Percentiles rank a stretch among this genome's conserved stretches.
Conservation (phyloP, 441 rosid genomes). For the Kokia cookei region DNA sequence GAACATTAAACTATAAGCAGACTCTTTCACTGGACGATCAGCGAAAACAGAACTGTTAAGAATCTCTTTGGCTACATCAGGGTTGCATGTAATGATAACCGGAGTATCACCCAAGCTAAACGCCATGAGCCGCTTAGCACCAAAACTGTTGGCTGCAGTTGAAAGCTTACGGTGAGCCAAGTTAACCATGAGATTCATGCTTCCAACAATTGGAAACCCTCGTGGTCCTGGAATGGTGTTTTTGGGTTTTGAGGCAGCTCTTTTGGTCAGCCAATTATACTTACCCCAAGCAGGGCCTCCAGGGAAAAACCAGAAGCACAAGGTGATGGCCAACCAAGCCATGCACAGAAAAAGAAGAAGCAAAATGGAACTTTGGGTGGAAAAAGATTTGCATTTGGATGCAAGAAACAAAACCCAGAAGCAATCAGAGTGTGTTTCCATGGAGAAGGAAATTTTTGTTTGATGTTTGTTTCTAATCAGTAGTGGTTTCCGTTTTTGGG, state of each 20-base stretch:
- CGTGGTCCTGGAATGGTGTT: constrained; percentile 70
- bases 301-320: constrained; percentile 32
- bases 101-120: constrained; percentile 71
- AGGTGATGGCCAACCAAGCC: constrained; percentile 21
- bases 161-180: constrained; percentile 72
- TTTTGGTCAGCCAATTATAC: constrained; percentile 8
- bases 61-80: constrained; percentile 78
- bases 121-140: constrained; percentile 73
- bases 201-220: constrained; percentile 68
- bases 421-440: constrained; percentile 33
- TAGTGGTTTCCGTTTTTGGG: constrained; percentile 25
- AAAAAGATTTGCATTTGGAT: constrained; percentile 24
- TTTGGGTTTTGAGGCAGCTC: constrained; percentile 8
- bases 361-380: constrained; percentile 18
- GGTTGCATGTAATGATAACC: constrained; percentile 63
- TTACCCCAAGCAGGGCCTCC: constrained; percentile 60
- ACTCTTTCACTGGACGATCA: constrained; percentile 78
- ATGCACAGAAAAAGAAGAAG: constrained; percentile 21
- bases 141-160: constrained; percentile 28
- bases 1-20: constrained; percentile 82
- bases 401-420: constrained; percentile 33
- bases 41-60: constrained; percentile 62
- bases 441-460: neutral
- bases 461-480: neutral
- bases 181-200: constrained; percentile 57